These are phyloP conservation scores for Eucalyptus regnans DNA, from an alignment of 345 rosid genomes.

Conservation along the genomic window DNA sequence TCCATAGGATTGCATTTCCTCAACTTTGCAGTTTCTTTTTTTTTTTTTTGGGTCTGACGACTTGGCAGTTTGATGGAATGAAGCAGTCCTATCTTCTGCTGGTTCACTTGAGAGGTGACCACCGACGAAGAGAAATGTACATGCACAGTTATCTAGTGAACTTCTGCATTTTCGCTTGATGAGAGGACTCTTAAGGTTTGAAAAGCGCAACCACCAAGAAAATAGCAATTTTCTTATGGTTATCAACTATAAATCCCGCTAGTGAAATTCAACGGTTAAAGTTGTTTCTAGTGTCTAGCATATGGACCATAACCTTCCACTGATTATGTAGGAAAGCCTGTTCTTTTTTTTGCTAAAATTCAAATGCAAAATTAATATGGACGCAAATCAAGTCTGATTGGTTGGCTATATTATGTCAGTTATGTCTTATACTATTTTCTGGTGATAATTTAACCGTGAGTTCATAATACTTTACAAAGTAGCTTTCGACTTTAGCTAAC, in stretches of 20 bases:
- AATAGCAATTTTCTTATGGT: fast-evolving
- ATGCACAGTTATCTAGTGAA: background rate
- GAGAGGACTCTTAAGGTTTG: background rate
- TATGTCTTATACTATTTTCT: fast-evolving
- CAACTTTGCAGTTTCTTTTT: background rate
- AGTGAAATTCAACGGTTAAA: fast-evolving
- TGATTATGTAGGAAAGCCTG: fast-evolving
- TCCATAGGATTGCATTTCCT: background rate
- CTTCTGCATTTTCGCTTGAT: fast-evolving
- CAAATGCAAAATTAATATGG: fast-evolving
- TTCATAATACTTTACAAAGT: fast-evolving
- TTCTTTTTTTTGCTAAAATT: fast-evolving
- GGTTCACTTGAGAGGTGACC: background rate
- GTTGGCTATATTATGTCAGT: fast-evolving
- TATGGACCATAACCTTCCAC: fast-evolving
- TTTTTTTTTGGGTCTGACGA: no score
- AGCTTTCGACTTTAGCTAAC: fast-evolving
- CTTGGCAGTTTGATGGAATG: background rate
- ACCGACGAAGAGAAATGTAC: fast-evolving
- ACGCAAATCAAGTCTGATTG: background rate
- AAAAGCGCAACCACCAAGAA: background rate
- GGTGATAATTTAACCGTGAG: fast-evolving
- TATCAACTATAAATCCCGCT: background rate
- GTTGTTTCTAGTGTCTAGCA: fast-evolving
- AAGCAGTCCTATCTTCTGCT: background rate